Evolutionary conservation across 177 flowering plant species (phyloP).

Genomic region (Vitis hybrid): DNA sequence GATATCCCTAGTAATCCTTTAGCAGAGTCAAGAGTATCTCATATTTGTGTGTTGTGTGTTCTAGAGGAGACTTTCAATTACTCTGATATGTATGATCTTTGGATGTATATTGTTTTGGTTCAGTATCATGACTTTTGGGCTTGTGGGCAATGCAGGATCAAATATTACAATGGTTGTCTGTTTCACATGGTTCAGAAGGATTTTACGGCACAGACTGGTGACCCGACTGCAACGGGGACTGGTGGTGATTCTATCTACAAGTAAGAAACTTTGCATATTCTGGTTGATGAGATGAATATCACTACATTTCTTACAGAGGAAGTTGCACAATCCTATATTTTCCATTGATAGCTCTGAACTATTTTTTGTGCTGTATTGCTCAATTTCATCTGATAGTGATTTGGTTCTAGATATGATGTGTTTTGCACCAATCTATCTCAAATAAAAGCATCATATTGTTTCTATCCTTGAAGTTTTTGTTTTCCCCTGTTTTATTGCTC

Average conservation of each 20-base stretch:
- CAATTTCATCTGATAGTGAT: not conserved
- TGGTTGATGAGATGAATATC: not conserved
- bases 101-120: not conserved
- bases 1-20: too few species aligned
- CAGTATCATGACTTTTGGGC: not conserved
- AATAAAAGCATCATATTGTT: not conserved
- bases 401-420: not conserved
- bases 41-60: too few species aligned
- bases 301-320: not conserved
- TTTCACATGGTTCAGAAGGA: slow-evolving; percentile 89
- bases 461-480: not conserved
- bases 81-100: too few species aligned
- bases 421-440: not conserved
- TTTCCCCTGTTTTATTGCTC: not conserved
- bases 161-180: slow-evolving; percentile 89
- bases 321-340: not conserved
- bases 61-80: too few species aligned
- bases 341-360: not conserved
- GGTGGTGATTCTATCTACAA: slow-evolving; percentile 92
- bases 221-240: slow-evolving; percentile 80
- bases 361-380: not conserved
- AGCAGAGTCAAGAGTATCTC: too few species aligned
- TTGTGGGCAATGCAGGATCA: slow-evolving; percentile 54
- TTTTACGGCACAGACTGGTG: slow-evolving; percentile 94
- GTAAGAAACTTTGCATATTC: slow-evolving; percentile 30